Base-by-base conservation (phyloP, 2,329 filamentous ascomycete genomes). In the Aspergillus texensis region DNA sequence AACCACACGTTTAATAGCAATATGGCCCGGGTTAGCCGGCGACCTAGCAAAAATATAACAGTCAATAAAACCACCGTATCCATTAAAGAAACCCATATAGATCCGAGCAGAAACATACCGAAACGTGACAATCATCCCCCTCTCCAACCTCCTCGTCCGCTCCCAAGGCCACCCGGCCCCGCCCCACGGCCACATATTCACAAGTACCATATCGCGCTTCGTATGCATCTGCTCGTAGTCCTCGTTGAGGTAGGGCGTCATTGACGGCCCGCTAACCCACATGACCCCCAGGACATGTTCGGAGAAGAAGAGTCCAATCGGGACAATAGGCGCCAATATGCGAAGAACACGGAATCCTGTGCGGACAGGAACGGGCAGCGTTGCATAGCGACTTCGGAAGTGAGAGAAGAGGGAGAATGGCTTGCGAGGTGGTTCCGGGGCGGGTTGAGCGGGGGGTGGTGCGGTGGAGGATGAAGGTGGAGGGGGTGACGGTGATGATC, bases 1-100 rank as follows among this genome's bases (percentile, higher is more conserved):
- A 30, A 97, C 84, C 12, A 99, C 85, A 46, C 95, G 85, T 81
- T 99, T 99, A 39, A 97, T 87, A 0, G 88, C 88, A 48, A 89
- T 81, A 26, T 85, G 82, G 34, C 92, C 87, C 0, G 93, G 91
- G 64, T 90, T 85, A 16, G 84, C 79, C 0, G 94, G 93, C 56
- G 88, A 92, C 74, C 91, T 93, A 63, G 28, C 3, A 24, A 39
- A 24, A 41, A 41, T 4, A n/a, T 4, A n/a, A 53, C 11, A 56
- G 32, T 41, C 32, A 63, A 21, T n/a, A 16, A 28, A 6, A 56
- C 14, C 12, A 34, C 45, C 21, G 53, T 24, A 65, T 41, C 45
- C 65, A 24, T 28, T 46, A 50, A 39, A 16, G 54, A 58, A 32
- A 26, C 26, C 6, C 24, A 10, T 30, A 26, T 6, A 30, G 14